phyloP scores from a whole-genome alignment of 1,284 basidiomycete species.

The Leccinum variabile region DNA sequence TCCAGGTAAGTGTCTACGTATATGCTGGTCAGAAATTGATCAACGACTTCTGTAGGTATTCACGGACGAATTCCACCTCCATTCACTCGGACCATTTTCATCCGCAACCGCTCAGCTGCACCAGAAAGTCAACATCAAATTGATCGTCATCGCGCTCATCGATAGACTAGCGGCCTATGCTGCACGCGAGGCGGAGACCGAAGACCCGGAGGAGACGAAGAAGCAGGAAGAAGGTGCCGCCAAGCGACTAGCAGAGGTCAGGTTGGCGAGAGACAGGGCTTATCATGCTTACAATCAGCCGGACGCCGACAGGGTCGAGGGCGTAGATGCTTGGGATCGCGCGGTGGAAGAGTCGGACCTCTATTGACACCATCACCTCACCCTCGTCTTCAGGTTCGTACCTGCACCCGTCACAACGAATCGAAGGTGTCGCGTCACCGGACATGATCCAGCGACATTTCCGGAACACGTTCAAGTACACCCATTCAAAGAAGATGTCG shows the following conservation, averaged over 20 bases:
- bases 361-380: too few species aligned
- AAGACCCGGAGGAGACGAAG: slow-evolving; percentile 90
- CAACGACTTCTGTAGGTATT: slow-evolving; percentile 38
- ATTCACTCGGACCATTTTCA: slow-evolving; percentile 68
- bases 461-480: too few species aligned
- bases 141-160: slow-evolving; percentile 56
- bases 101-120: slow-evolving; percentile 92
- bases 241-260: slow-evolving; percentile 75
- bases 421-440: too few species aligned
- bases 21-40: not conserved
- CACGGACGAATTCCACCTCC: slow-evolving; percentile 75
- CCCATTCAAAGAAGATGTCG: too few species aligned
- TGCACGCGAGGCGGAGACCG: slow-evolving; percentile 72
- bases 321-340: slow-evolving; percentile 33
- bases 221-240: slow-evolving; percentile 62
- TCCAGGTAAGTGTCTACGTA: slow-evolving; percentile 62
- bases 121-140: slow-evolving; percentile 85
- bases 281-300: slow-evolving; percentile 39
- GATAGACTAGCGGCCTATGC: slow-evolving; percentile 70
- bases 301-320: slow-evolving; percentile 26
- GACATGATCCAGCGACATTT: too few species aligned
- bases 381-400: too few species aligned
- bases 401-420: too few species aligned
- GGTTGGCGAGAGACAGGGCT: slow-evolving; percentile 54
- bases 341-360: slow-evolving; percentile 31